These are phyloP conservation scores for Eucalyptus tenuipes DNA, from an alignment of 345 rosid species.

Conservation along the genomic window DNA sequence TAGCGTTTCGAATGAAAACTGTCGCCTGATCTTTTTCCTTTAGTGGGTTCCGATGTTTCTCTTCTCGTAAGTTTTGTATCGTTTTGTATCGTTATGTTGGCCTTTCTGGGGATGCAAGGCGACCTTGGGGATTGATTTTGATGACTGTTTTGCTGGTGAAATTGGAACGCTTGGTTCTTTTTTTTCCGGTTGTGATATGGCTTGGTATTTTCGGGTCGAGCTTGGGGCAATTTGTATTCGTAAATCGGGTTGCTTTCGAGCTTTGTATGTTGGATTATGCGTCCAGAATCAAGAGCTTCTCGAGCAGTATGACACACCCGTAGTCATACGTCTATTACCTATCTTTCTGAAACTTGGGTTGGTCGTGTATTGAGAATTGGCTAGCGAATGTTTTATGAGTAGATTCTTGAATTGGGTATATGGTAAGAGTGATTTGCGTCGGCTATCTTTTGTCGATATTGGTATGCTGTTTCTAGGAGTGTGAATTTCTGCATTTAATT, in stretches of 20 bases:
- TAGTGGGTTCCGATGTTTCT: not conserved
- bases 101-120: not conserved
- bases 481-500: not conserved
- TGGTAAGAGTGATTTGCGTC: not conserved
- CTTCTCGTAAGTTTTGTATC: not conserved
- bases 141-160: not conserved
- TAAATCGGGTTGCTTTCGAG: not conserved
- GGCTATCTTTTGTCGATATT: not conserved
- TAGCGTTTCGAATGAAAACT: not conserved
- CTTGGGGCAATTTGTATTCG: not conserved
- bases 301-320: not conserved
- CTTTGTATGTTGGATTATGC: not conserved
- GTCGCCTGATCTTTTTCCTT: not conserved
- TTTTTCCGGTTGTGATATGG: not conserved
- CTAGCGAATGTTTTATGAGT: not conserved
- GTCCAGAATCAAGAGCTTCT: not conserved
- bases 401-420: not conserved
- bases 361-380: not conserved
- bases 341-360: not conserved
- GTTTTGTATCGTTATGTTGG: not conserved
- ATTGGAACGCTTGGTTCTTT: not conserved
- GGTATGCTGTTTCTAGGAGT: not conserved
- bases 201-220: not conserved
- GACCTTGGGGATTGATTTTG: not conserved
- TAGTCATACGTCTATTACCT: not conserved